Evolutionary conservation across 371 early-diverging fungal genomes (phyloP).

Genomic region (Mortierella sp.): DNA sequence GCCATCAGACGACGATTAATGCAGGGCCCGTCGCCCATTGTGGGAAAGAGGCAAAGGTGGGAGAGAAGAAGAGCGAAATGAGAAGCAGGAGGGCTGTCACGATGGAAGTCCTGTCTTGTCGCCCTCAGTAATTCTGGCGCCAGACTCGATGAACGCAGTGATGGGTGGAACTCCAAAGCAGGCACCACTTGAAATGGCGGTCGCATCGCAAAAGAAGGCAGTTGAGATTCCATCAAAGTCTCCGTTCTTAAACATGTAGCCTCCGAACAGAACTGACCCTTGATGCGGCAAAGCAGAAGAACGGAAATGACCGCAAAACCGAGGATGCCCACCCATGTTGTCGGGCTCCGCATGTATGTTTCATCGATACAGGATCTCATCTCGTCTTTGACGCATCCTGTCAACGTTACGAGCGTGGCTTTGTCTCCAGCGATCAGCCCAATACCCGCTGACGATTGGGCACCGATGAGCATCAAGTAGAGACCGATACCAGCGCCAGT

Average conservation of each 20-base stretch:
- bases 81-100: constrained; percentile 75
- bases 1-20: constrained; percentile 84
- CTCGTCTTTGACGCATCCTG: constrained; percentile 64
- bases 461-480: constrained; percentile 78
- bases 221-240: constrained; percentile 80
- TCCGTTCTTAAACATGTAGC: constrained; percentile 77
- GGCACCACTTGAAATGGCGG: constrained; percentile 72
- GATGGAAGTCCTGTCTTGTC: constrained; percentile 80
- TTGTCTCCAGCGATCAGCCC: constrained; percentile 70
- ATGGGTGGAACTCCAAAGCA: constrained; percentile 79
- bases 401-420: constrained; percentile 75
- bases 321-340: constrained; percentile 78
- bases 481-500: constrained; percentile 83
- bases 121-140: constrained; percentile 85
- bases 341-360: constrained; percentile 72
- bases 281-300: constrained; percentile 70
- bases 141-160: constrained; percentile 83
- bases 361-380: constrained; percentile 60
- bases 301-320: constrained; percentile 76
- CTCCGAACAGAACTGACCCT: constrained; percentile 82
- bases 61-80: constrained; percentile 81
- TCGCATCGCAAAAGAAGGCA: constrained; percentile 80
- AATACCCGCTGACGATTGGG: constrained; percentile 82
- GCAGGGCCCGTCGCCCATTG: constrained; percentile 88
- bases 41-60: constrained; percentile 86